Conservation (phyloP, 2,329 filamentous ascomycete species). For the Cadophora gregata region DNA sequence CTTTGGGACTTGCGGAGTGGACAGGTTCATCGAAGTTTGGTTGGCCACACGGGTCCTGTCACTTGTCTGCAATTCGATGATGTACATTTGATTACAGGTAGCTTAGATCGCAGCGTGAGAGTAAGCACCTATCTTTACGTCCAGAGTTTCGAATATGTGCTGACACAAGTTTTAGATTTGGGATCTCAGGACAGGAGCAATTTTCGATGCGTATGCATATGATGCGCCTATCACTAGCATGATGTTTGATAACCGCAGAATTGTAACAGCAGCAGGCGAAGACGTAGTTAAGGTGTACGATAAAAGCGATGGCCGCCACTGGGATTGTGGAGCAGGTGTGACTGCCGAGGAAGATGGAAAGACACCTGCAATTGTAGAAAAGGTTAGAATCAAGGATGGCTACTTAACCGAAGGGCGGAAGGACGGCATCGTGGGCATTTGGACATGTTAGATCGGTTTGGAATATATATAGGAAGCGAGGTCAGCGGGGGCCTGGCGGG, state of each 20-base stretch:
- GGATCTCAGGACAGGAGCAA: constrained; percentile 95
- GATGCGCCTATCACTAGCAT: constrained; percentile 90
- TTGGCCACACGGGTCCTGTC: constrained; percentile 93
- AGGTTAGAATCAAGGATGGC: constrained; percentile 89
- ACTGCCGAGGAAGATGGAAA: constrained; percentile 70
- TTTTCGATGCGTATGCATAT: constrained; percentile 95
- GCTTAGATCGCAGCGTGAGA: constrained; percentile 88
- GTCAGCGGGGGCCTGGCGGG: background rate
- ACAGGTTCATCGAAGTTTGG: constrained; percentile 94
- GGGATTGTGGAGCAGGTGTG: constrained; percentile 91
- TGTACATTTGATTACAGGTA: constrained; percentile 91
- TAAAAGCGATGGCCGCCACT: constrained; percentile 93
- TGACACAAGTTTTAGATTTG: constrained; percentile 77
- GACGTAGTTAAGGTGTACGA: constrained; percentile 98
- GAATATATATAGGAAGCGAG: background rate
- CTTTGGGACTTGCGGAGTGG: constrained; percentile 96
- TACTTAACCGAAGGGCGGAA: constrained; percentile 90
- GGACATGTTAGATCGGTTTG: constrained; percentile 67
- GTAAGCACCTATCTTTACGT: constrained; percentile 61
- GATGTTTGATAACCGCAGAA: constrained; percentile 94
- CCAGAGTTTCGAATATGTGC: constrained; percentile 25
- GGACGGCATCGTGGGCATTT: constrained; percentile 88
- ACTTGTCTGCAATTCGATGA: constrained; percentile 97
- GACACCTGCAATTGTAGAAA: constrained; percentile 75
- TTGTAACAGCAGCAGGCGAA: constrained; percentile 88